Percentiles rank a stretch among this genome's conserved stretches.
These are phyloP conservation scores for Phytophthora megakarya DNA, from an alignment of 352 stramenopile species.

Conservation along the genomic window DNA sequence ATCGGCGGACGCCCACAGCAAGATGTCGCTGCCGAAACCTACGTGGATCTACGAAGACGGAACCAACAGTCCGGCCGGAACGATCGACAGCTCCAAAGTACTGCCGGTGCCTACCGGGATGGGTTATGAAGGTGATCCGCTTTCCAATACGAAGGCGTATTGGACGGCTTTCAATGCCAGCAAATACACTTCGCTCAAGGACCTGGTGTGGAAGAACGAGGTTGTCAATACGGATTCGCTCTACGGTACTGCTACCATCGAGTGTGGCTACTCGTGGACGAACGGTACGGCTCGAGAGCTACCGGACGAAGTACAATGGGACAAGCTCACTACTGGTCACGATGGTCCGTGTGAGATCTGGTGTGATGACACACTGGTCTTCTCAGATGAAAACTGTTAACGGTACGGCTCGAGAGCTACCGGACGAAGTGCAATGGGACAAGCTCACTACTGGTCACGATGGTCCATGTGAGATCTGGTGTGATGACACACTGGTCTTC, in stretches of 20 bases:
- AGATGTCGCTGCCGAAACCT: constrained; percentile 40
- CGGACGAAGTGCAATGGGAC: constrained; percentile 46
- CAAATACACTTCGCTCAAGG: constrained; percentile 55
- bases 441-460: constrained; percentile 44
- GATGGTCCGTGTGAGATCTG: constrained; percentile 59
- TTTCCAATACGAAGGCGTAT: constrained; percentile 40
- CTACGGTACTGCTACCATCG: constrained; percentile 34
- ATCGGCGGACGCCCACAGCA: constrained; percentile 31
- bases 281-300: constrained; percentile 40
- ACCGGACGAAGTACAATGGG: constrained; percentile 45
- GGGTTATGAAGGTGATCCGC: constrained; percentile 34
- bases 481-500: constrained; percentile 48
- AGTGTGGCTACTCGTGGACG: constrained; percentile 48
- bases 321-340: constrained; percentile 41
- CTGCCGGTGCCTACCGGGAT: constrained; percentile 31
- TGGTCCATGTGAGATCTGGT: constrained; percentile 56
- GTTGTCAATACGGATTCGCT: constrained; percentile 41
- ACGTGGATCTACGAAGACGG: constrained; percentile 37
- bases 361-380: constrained; percentile 50
- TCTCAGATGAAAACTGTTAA: no score
- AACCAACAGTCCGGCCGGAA: constrained; percentile 34
- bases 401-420: constrained; percentile 37
- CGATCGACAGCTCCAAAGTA: constrained; percentile 33
- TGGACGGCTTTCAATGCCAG: constrained; percentile 44
- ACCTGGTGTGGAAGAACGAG: constrained; percentile 40